Base-by-base conservation (phyloP, 257 asterid species). In the Nemophila menziesii region DNA sequence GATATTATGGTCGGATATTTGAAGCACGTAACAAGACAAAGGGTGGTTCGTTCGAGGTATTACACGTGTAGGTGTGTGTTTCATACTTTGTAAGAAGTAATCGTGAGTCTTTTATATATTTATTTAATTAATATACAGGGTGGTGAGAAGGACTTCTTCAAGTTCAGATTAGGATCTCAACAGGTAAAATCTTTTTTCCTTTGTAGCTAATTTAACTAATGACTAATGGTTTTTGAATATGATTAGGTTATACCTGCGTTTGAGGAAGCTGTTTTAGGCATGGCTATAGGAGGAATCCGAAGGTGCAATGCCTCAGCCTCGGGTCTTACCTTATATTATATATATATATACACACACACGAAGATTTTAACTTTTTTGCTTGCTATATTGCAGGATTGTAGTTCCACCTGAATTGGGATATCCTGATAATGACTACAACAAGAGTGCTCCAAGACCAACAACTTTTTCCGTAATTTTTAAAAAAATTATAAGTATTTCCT, bases 21-120 rank as follows among this genome's bases (percentile, higher is more conserved):
- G 98, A 90, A 71, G 98, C 98, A 64, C 95, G 94, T 43, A 84
- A 90, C 83, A 90, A 84, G 75, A 71, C 96, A 11, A 85, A 90
- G 71, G 94, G 96, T 50, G 96, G 98, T 57, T 90, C 96, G 36
- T 90, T 90, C 24, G 93, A 50, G 86, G 98, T 89, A 79, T 43
- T 39, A 33, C n/a, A n/a, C n/a, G n/a, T n/a, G n/a, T n/a, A n/a
- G n/a, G n/a, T n/a, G n/a, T 44, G 6, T 38, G 16, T 43, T 62
- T 49, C 56, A 33, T 59, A 29, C 33, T 42, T 55, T 51, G 20
- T 22, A 46, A 19, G 20, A 12, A 37, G 36, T 29, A 21, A 18
- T 12, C 51, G 13, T 38, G 16, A 14, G 48, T 48, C 15, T 47
- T 15, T 15, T 33, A 19, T 38, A n/a, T n/a, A n/a, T n/a, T n/a